phyloP scores from a whole-genome alignment of 164 flowering plant genomes.

The Piper betle region DNA sequence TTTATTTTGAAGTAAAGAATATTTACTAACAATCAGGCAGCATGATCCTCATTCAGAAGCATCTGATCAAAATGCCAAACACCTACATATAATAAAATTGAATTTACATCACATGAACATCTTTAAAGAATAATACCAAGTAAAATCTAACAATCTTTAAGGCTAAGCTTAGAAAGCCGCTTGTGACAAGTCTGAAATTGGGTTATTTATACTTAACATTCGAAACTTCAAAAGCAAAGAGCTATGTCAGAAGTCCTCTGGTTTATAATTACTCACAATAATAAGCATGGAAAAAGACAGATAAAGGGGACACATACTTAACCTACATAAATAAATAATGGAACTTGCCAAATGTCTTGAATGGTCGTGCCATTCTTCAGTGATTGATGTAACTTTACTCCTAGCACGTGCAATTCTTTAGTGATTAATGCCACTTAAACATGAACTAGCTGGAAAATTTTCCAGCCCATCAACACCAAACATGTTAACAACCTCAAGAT shows the following conservation, averaged over 20 bases:
- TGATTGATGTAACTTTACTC: neutral
- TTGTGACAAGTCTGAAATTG: no score
- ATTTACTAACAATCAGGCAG: slow-evolving; percentile 18
- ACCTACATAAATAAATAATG: no score
- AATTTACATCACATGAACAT: neutral
- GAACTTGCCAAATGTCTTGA: neutral
- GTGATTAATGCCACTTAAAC: no score
- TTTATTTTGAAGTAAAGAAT: no score
- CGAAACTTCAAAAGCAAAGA: no score
- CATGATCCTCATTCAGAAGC: slow-evolving; percentile 43
- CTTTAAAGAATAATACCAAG: neutral
- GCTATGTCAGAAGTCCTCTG: neutral
- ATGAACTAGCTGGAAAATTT: neutral
- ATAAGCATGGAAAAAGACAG: neutral
- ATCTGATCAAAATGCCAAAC: slow-evolving; percentile 93
- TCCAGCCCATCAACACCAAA: neutral
- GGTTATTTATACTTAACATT: no score
- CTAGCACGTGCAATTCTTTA: neutral
- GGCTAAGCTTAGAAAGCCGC: no score
- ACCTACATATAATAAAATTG: slow-evolving; percentile 28
- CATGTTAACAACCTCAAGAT: neutral
- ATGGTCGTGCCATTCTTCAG: neutral
- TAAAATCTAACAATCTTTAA: neutral
- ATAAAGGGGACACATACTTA: neutral
- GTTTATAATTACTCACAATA: no score